Conservation (phyloP, 176 grass and related monocot genomes). For the Oryza meyeriana region DNA sequence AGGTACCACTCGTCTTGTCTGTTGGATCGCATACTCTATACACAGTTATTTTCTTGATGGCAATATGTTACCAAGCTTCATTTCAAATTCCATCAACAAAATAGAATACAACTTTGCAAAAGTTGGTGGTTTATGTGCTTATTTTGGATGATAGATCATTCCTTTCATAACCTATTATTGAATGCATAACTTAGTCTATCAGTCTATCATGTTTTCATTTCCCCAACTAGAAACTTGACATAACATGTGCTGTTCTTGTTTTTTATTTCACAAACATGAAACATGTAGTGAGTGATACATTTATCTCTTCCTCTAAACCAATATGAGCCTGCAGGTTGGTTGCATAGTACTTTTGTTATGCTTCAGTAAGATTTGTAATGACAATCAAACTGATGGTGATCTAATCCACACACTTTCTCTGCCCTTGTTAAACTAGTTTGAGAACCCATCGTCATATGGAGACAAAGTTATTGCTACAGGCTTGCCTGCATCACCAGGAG, state of each 20-base stretch:
- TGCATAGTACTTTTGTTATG: not conserved
- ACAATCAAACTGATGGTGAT: not conserved
- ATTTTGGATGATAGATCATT: not conserved
- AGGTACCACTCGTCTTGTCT: constrained; percentile 46
- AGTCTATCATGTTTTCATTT: not conserved
- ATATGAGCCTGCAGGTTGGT: not conserved
- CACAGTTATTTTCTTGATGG: not conserved
- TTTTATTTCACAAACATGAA: not conserved
- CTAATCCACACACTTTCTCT: constrained; percentile 22
- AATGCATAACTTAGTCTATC: not conserved
- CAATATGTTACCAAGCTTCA: not conserved
- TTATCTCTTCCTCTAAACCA: not conserved
- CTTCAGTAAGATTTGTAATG: not conserved
- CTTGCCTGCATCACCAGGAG: constrained; percentile 94
- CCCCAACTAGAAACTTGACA: not conserved
- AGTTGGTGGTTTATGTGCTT: not conserved
- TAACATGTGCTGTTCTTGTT: not conserved
- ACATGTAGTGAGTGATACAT: not conserved
- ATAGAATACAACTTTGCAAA: not conserved
- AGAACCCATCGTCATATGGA: constrained; percentile 67
- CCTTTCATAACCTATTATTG: not conserved
- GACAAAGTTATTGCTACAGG: constrained; percentile 74
- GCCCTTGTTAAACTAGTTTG: constrained; percentile 58
- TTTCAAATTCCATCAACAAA: not conserved
- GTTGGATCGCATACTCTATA: not conserved